Evolutionary conservation across 106 monocot genomes (phyloP), one percentile per base, ranked within the genome.

Genomic region (Allium sativum): DNA sequence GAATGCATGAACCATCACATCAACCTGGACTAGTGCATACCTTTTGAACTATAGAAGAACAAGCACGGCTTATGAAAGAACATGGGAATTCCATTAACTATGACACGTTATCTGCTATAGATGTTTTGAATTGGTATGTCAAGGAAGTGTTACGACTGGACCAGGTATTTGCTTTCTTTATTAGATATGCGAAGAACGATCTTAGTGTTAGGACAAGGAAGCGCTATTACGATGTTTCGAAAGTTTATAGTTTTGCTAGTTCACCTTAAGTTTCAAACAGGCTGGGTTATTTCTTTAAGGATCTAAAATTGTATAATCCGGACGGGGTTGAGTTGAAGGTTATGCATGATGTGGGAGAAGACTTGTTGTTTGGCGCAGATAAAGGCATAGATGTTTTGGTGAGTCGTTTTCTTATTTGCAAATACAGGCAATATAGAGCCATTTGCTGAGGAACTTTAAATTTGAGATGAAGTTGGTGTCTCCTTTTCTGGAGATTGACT

Each of bases 371-470:
- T n/a, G 96, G 96, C 0, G 96, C 90, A 6, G 96, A 90, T 0
- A n/a, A n/a, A 74, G 96, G 72, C 96, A 96, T 15, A 90, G 96
- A 3, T 96, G 96, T 55, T 86, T 96, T 15, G 96, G 96, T 0
- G 96, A 96, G 67, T 90, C 96, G 0, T 96, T 96, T 55, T 90
- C 96, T 0, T 96, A 91, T 72, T 57, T 91, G 65, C 96, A 96
- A 67, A 96, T 96, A 52, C 90, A 96, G 79, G 96, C 90, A 0
- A 96, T 96, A n/a, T 96, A 90, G 96, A 87, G 82, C 31, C 91
- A 91, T 61, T 66, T 96, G 66, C 60, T 96, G 55, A 81, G 96
- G 63, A 91, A 96, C 73, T 96, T 96, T n/a, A n/a, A n/a, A n/a
- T n/a, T n/a, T 17, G 96, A 96, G 61, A 87, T 96, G 1, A 87